Evolutionary conservation across 2,329 filamentous ascomycete genomes (phyloP).

Genomic region (Lanzia echinophila): DNA sequence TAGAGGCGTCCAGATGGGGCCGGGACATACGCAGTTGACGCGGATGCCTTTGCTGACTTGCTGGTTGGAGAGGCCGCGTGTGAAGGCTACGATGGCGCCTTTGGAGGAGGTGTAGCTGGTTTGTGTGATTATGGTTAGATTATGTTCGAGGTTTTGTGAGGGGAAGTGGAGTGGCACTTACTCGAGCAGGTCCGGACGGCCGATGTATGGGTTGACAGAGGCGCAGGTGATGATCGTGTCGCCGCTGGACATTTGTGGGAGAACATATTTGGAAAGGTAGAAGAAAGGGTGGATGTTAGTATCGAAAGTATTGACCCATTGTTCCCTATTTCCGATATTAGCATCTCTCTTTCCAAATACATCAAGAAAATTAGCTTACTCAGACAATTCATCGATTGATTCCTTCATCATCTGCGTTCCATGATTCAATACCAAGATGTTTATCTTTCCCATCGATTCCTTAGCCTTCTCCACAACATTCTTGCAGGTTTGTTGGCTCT

Average conservation of each 20-base stretch:
- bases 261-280: slow-evolving; percentile 69
- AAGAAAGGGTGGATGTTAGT: slow-evolving; percentile 80
- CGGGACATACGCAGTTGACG: slow-evolving; percentile 70
- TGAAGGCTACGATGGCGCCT: slow-evolving; percentile 74
- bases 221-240: slow-evolving; percentile 79
- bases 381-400: slow-evolving; percentile 63
- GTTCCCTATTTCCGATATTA: slow-evolving; percentile 44
- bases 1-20: slow-evolving; percentile 72
- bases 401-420: slow-evolving; percentile 69
- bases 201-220: slow-evolving; percentile 77
- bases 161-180: background rate
- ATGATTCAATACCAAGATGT: slow-evolving; percentile 70
- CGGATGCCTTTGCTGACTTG: slow-evolving; percentile 65
- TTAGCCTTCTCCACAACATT: slow-evolving; percentile 61
- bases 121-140: background rate
- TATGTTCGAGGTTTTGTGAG: background rate
- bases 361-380: slow-evolving; percentile 40
- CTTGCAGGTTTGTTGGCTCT: slow-evolving; percentile 59
- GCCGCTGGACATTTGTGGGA: slow-evolving; percentile 69
- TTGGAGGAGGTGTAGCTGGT: slow-evolving; percentile 65
- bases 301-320: slow-evolving; percentile 74
- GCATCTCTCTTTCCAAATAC: background rate
- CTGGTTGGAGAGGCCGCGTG: slow-evolving; percentile 70
- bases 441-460: slow-evolving; percentile 59
- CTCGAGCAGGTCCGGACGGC: slow-evolving; percentile 71